Percentiles rank a stretch among this genome's conserved stretches.
phyloP scores from a whole-genome alignment of 2,329 filamentous ascomycete species.

The Decorospora gaudefroyi region DNA sequence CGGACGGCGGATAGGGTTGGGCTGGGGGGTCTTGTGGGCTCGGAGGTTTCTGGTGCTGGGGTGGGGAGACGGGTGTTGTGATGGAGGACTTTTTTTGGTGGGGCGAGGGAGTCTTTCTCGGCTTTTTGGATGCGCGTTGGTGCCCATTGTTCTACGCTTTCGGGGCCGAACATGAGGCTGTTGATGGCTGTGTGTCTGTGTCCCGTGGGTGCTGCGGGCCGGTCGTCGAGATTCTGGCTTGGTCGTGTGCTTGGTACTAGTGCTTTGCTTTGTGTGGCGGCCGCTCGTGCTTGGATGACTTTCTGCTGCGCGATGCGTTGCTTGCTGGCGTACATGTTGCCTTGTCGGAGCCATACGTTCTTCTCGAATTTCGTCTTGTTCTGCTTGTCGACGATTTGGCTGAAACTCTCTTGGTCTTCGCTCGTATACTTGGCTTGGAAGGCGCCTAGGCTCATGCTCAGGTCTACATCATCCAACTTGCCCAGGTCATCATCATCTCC shows the following conservation, averaged over 20 bases:
- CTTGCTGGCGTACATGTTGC: conserved; percentile 76
- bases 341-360: conserved; percentile 85
- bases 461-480: conserved; percentile 63
- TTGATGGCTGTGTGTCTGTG: conserved; percentile 79
- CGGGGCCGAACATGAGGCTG: conserved; percentile 81
- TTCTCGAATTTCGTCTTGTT: conserved; percentile 84
- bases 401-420: conserved; percentile 97
- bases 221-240: conserved; percentile 65
- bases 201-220: conserved; percentile 73
- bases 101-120: conserved; percentile 71
- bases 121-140: conserved; percentile 68
- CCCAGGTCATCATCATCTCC: conserved; percentile 41
- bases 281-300: conserved; percentile 68
- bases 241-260: conserved; percentile 59
- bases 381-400: conserved; percentile 85
- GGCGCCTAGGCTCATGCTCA: conserved; percentile 76
- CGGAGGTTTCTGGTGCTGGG: conserved; percentile 31
- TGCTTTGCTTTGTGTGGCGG: conserved; percentile 23
- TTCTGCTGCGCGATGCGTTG: conserved; percentile 69
- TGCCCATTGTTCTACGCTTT: conserved; percentile 61
- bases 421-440: conserved; percentile 96
- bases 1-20: conserved; percentile 82
- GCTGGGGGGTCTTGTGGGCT: conserved; percentile 64
- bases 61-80: conserved; percentile 78
- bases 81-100: conserved; percentile 76